Evolutionary conservation across 495 filamentous ascomycete genomes (phyloP).

Genomic region (Xylaria telfairii): DNA sequence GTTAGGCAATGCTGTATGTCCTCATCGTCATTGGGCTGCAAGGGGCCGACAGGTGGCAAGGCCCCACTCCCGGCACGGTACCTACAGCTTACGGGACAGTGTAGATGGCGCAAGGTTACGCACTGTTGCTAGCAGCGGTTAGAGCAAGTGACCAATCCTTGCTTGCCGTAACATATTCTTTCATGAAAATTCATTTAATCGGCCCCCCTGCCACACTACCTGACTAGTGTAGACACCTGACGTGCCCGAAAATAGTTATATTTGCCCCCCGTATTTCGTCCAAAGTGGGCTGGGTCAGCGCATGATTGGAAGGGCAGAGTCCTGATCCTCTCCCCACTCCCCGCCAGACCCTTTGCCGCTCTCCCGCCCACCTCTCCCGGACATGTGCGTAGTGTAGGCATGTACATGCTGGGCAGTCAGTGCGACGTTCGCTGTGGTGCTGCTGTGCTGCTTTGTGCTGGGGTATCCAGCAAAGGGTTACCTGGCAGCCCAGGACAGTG

Average conservation of each 20-base stretch:
- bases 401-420: background rate
- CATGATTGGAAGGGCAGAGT: conserved; percentile 13
- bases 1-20: background rate
- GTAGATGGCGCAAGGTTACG: too few species aligned
- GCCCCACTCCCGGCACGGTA: conserved; percentile 14
- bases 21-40: conserved; percentile 16
- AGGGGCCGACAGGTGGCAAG: conserved; percentile 18
- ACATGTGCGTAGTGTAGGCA: background rate
- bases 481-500: background rate
- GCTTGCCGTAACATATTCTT: background rate
- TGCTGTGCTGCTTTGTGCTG: too few species aligned
- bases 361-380: conserved; percentile 18
- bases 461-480: conserved; percentile 5
- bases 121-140: conserved; percentile 17
- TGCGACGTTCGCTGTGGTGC: too few species aligned
- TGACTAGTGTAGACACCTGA: conserved; percentile 17
- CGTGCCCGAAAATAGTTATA: conserved; percentile 25
- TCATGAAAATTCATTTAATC: conserved; percentile 17
- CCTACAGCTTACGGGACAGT: conserved; percentile 10
- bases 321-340: conserved; percentile 15
- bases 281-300: conserved; percentile 9
- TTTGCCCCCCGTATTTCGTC: conserved; percentile 17
- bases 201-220: conserved; percentile 14
- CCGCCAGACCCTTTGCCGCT: conserved; percentile 25
- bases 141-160: conserved; percentile 2